phyloP scores from a whole-genome alignment of 805 yeast species.

The Scheffersomyces ergatensis region DNA sequence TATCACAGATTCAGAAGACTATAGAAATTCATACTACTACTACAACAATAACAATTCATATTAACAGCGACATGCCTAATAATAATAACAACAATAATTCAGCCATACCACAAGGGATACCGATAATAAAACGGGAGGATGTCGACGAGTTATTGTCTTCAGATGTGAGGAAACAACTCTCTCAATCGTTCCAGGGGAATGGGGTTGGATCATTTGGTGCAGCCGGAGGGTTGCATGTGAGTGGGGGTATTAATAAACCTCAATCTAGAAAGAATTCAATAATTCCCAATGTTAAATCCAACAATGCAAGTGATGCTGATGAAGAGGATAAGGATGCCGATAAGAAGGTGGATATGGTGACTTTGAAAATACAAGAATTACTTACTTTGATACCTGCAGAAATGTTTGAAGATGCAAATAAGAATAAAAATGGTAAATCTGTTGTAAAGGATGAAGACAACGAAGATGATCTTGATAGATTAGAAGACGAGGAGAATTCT shows the following conservation, averaged over 20 bases:
- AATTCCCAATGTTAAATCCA: constrained; percentile 15
- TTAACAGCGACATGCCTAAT: too few relatives aligned
- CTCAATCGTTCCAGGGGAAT: constrained; percentile 32
- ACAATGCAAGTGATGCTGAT: constrained; percentile 15
- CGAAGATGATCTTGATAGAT: constrained; percentile 21
- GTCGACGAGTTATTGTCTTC: constrained; percentile 23
- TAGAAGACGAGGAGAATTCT: constrained; percentile 22
- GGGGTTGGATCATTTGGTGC: constrained; percentile 9
- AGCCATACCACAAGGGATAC: not conserved
- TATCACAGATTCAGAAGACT: too few relatives aligned
- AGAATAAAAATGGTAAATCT: not conserved
- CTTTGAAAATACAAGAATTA: constrained; percentile 38
- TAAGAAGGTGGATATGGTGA: constrained; percentile 15
- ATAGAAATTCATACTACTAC: too few relatives aligned
- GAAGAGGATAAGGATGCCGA: constrained; percentile 31
- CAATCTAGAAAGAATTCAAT: constrained; percentile 35
- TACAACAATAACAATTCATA: too few relatives aligned
- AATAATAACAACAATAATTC: not conserved
- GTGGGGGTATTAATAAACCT: constrained; percentile 35
- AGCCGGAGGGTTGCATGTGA: constrained; percentile 14
- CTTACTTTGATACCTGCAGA: constrained; percentile 35
- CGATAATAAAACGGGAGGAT: constrained; percentile 16
- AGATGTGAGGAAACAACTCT: constrained; percentile 41
- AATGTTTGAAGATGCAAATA: constrained; percentile 25
- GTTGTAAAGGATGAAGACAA: constrained; percentile 3